Conservation (phyloP, 805 yeast genomes). For the Saccharomycopsis selenospora region DNA sequence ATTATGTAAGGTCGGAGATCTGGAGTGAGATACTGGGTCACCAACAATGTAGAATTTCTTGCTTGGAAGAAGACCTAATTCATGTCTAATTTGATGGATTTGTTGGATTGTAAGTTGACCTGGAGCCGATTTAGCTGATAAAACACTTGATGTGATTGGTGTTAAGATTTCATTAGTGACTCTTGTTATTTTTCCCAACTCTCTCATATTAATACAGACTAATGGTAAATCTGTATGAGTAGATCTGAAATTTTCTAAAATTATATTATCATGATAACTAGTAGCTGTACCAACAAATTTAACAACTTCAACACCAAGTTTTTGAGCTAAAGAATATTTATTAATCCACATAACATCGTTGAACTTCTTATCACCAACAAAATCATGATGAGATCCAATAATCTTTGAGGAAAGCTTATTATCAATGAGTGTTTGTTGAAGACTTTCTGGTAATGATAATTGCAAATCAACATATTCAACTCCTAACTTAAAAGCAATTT, state of each 20-base stretch:
- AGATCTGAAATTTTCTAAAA: constrained; percentile 61
- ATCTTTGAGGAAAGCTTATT: constrained; percentile 56
- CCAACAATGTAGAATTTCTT: constrained; percentile 73
- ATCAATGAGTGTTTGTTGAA: constrained; percentile 41
- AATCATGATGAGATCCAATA: constrained; percentile 80
- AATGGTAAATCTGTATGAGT: constrained; percentile 52
- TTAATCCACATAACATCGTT: constrained; percentile 63
- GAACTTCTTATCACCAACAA: constrained; percentile 59
- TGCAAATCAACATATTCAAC: constrained; percentile 79
- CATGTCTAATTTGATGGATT: constrained; percentile 48
- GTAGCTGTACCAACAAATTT: constrained; percentile 80
- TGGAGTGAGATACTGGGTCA: constrained; percentile 74
- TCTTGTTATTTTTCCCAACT: constrained; percentile 67
- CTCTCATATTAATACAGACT: constrained; percentile 79
- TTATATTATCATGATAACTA: constrained; percentile 57
- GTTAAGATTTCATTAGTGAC: constrained; percentile 70
- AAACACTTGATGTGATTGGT: constrained; percentile 69
- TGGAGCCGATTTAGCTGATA: constrained; percentile 70
- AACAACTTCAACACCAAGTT: constrained; percentile 61
- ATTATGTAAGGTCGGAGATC: constrained; percentile 83
- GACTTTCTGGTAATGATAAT: constrained; percentile 53
- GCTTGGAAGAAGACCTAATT: constrained; percentile 54
- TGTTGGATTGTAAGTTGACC: constrained; percentile 66
- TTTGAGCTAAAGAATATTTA: constrained; percentile 58
- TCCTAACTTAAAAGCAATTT: constrained; percentile 66